Percentiles rank a stretch among this genome's conserved stretches.
phyloP scores from a whole-genome alignment of 257 asterid species.

The Solanum dulcamara region DNA sequence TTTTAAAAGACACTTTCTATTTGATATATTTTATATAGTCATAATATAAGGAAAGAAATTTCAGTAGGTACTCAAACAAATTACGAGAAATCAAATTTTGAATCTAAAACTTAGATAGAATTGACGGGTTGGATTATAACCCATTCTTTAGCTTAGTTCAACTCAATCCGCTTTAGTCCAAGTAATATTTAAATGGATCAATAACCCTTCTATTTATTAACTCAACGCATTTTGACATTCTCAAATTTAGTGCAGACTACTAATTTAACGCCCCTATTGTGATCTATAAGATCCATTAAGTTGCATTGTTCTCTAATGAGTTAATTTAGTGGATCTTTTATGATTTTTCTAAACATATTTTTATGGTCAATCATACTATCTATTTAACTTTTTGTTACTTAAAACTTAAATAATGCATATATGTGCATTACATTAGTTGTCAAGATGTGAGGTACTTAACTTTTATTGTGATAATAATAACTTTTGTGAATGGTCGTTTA shows the following conservation, averaged over 20 bases:
- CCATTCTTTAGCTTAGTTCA: neutral
- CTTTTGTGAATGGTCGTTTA: neutral
- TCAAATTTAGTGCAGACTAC: neutral
- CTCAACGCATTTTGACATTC: neutral
- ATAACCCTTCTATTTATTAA: rapidly evolving
- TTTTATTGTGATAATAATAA: neutral
- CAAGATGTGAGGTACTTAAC: neutral
- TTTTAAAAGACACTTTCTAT: neutral
- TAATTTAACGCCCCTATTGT: neutral
- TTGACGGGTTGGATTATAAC: neutral
- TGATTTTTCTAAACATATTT: neutral
- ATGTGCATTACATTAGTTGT: neutral
- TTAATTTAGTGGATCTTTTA: neutral
- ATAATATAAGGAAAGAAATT: neutral
- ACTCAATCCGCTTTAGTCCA: neutral
- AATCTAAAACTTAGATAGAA: neutral
- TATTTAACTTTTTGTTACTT: neutral
- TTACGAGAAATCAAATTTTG: neutral
- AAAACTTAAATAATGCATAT: neutral
- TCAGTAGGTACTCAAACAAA: neutral
- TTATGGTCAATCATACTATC: neutral
- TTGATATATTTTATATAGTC: neutral
- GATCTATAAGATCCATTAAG: neutral
- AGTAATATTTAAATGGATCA: neutral
- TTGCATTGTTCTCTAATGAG: neutral